Conservation (phyloP, 495 filamentous ascomycete species). For the Penicillium simplicissimum region DNA sequence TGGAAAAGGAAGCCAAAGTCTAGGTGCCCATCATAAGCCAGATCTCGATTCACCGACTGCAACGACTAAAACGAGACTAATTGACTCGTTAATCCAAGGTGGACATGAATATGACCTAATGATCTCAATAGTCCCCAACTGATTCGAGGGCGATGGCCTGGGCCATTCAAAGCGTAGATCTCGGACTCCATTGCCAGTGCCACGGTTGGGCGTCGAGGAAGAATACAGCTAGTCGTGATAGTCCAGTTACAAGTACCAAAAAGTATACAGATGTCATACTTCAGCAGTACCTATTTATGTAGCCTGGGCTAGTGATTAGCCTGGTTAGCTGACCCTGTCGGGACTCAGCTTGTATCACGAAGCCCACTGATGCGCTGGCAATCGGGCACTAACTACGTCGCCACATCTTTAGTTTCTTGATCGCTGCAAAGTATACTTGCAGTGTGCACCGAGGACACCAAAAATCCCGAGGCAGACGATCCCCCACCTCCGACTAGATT, state of each 20-base stretch:
- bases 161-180: constrained; percentile 6
- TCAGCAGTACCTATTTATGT: neutral
- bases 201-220: constrained; percentile 23
- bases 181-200: constrained; percentile 13
- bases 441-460: neutral
- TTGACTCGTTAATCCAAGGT: neutral
- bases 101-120: neutral
- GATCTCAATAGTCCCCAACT: neutral
- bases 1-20: neutral
- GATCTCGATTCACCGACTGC: neutral
- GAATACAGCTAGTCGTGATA: neutral
- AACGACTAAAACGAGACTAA: neutral
- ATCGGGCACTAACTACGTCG: constrained; percentile 4
- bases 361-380: constrained; percentile 10
- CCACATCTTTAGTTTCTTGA: neutral
- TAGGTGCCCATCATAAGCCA: neutral
- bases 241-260: neutral
- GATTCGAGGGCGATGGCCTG: neutral
- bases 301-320: neutral
- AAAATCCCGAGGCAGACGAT: neutral
- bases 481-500: neutral
- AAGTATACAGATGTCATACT: neutral
- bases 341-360: neutral
- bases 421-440: no score
- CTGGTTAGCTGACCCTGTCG: neutral